Conservation (phyloP, 441 rosid species). For the Adansonia gregorii region DNA sequence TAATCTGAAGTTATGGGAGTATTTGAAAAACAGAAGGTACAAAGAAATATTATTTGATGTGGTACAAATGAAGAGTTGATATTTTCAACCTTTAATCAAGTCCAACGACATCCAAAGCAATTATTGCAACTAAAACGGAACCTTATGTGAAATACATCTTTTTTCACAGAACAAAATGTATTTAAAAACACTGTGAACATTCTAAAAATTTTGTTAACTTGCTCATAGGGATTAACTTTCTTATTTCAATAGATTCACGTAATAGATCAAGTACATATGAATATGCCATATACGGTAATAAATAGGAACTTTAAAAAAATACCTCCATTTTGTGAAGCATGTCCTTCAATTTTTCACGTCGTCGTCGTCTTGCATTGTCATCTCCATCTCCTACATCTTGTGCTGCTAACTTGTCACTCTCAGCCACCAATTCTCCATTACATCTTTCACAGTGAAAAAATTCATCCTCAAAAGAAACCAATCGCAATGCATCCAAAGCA, state of each 20-base stretch:
- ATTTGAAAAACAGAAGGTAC: neutral
- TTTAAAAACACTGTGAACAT: neutral
- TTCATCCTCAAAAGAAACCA: constrained; percentile 73
- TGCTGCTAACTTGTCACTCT: constrained; percentile 80
- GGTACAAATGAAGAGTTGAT: neutral
- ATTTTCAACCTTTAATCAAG: neutral
- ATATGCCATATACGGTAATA: constrained; percentile 11
- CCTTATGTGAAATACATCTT: neutral
- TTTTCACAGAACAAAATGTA: neutral
- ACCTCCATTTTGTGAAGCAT: constrained; percentile 90
- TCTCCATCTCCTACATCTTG: constrained; percentile 91
- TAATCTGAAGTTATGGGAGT: constrained; percentile 1
- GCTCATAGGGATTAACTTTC: neutral
- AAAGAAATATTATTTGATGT: neutral
- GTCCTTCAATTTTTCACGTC: constrained; percentile 77
- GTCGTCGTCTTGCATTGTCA: constrained; percentile 83
- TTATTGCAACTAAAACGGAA: neutral
- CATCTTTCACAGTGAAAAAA: constrained; percentile 90
- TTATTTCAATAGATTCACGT: neutral
- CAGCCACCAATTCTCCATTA: constrained; percentile 86
- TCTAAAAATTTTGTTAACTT: neutral
- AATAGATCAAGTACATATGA: constrained; percentile 9
- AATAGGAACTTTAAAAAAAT: neutral
- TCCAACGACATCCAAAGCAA: neutral
- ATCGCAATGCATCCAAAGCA: constrained; percentile 80